phyloP scores from a whole-genome alignment of 2,329 filamentous ascomycete species.

The Aspergillus calidoustus region DNA sequence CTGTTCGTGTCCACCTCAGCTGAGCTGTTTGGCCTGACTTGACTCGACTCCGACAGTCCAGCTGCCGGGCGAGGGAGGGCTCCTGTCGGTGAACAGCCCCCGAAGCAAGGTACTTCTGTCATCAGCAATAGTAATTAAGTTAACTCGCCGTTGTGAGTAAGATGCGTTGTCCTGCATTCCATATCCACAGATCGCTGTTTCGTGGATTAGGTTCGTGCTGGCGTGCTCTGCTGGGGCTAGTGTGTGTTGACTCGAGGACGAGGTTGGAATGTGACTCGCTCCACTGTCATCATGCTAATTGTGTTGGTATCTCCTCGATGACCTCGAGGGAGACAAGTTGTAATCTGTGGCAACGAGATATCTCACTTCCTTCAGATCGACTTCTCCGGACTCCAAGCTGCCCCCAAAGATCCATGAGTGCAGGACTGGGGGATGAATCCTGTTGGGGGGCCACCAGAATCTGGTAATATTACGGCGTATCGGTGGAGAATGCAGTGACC shows the following conservation, averaged over 20 bases:
- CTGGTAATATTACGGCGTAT: constrained; percentile 19
- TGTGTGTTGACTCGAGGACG: constrained; percentile 11
- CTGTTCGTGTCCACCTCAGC: background rate
- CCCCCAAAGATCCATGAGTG: background rate
- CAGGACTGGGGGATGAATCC: background rate
- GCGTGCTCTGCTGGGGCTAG: constrained; percentile 7
- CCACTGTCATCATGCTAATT: background rate
- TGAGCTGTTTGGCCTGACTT: background rate
- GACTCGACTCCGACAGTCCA: background rate
- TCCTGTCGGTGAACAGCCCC: background rate
- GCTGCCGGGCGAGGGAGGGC: background rate
- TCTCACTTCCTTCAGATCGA: background rate
- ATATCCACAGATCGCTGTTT: constrained; percentile 8
- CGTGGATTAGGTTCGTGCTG: constrained; percentile 1
- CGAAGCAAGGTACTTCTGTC: constrained; percentile 7
- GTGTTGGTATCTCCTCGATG: background rate
- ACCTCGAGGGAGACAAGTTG: background rate
- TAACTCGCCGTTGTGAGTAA: background rate
- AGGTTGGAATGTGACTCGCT: constrained; percentile 8
- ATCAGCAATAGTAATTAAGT: background rate
- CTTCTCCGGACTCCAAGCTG: background rate
- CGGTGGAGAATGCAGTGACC: constrained; percentile 24
- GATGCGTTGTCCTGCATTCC: constrained; percentile 10
- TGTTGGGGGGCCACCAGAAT: no score
- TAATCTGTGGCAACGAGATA: background rate